These are phyloP conservation scores for Asparagopsis taxiformis DNA, from an alignment of 31 red algal species.

Conservation along the genomic window DNA sequence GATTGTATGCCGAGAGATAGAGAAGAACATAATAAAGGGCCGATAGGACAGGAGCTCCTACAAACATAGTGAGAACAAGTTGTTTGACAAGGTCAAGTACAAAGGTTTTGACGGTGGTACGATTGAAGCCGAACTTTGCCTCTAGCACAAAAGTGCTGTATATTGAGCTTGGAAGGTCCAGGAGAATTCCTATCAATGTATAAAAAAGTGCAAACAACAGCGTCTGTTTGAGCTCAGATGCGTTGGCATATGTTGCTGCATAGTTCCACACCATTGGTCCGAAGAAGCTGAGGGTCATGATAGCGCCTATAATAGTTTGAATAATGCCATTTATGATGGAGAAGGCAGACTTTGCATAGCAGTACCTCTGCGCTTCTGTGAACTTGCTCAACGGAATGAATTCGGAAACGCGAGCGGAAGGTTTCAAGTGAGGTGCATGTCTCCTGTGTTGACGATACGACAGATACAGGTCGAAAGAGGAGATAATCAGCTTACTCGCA, in stretches of 20 bases:
- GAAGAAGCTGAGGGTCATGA: slow-evolving; percentile 23
- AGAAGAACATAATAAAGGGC: slow-evolving; percentile 38
- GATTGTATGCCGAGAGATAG: slow-evolving; percentile 32
- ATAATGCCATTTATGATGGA: slow-evolving; percentile 34
- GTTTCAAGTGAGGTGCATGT: slow-evolving; percentile 9
- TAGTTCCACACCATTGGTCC: slow-evolving; percentile 38
- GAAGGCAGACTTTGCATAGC: slow-evolving; percentile 68
- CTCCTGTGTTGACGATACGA: slow-evolving; percentile 50
- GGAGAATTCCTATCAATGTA: slow-evolving; percentile 26
- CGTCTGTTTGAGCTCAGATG: slow-evolving; percentile 56
- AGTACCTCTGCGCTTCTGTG: slow-evolving; percentile 44
- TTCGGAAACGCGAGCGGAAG: slow-evolving; percentile 23
- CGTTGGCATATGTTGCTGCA: neutral
- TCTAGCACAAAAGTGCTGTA: slow-evolving; percentile 91
- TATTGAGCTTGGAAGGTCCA: slow-evolving; percentile 53
- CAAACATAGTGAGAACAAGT: slow-evolving; percentile 26
- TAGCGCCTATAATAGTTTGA: slow-evolving; percentile 21
- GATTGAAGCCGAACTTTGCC: slow-evolving; percentile 87
- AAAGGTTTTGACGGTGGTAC: slow-evolving; percentile 55
- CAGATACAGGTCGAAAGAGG: slow-evolving; percentile 65
- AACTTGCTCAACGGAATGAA: slow-evolving; percentile 58
- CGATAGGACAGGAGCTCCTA: slow-evolving; percentile 53
- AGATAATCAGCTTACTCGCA: slow-evolving; percentile 19
- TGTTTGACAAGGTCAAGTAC: slow-evolving; percentile 62
- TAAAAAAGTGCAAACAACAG: slow-evolving; percentile 39